Evolutionary conservation across 768 basidiomycete species (phyloP), one percentile per base, ranked within the genome.

Genomic region (Psilocybe azurescens): DNA sequence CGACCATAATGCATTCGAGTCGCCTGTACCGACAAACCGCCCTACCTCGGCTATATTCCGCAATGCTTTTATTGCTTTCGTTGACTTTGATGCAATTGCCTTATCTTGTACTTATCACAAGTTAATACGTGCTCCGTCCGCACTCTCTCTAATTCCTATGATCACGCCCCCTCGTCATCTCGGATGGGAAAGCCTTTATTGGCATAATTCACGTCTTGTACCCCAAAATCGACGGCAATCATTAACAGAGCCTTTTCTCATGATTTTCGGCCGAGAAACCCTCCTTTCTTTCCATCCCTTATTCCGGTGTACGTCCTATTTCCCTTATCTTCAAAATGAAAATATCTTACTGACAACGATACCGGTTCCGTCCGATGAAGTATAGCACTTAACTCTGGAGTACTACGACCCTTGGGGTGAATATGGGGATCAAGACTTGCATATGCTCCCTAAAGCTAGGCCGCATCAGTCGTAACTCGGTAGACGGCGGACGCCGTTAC

Each of bases 311-410:
- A 44, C 14, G 41, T 44, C n/a, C 7, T 13, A 44, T n/a, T 13
- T 44, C 14, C 8, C 14, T 44, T 44, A 44, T 44, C 41, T 44
- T 13, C 8, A 44, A n/a, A 14, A 44, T 44, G 41, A 44, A 44
- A 44, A 14, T 13, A 44, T n/a, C 11, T 39, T 52, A 36, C 10
- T 38, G 36, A 29, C 44, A 32, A 48, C 24, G n/a, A 32, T 10
- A 29, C 28, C 20, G n/a, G 50, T 59, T 59, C 58, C 57, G 57
- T 13, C 57, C 58, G 58, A 41, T 18, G 39, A 49, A 59, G 46
- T 39, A 41, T 41, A 48, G 38, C 29, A 44, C 58, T 51, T 50
- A 52, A 50, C 58, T 24, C 20, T 30, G 18, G 20, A 30, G 28
- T 28, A 38, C 47, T 28, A 38, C 57, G 38, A 18, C 20, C 13